A percentile compares a stretch with the other conserved stretches of the same genome.
Evolutionary conservation across 2,329 filamentous ascomycete species (phyloP).

Genomic region (Trichocomaceae sp.): DNA sequence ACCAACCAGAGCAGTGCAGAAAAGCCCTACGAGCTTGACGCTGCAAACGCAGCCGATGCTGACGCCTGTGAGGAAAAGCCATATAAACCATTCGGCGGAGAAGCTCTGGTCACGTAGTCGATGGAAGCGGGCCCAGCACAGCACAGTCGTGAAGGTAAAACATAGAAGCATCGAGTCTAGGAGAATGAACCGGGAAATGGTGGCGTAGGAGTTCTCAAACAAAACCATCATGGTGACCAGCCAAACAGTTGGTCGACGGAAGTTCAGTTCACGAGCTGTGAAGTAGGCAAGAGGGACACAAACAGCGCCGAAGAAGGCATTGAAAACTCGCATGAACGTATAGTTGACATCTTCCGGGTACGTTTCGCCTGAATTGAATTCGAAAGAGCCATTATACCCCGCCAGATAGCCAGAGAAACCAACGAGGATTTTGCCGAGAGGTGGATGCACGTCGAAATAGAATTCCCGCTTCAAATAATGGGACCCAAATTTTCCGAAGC

Average conservation of each 20-base stretch:
- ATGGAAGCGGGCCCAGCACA: conserved; percentile 98
- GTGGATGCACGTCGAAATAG: conserved; percentile 96
- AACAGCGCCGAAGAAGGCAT: conserved; percentile 85
- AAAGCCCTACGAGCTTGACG: conserved; percentile 96
- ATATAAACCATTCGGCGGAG: conserved; percentile 84
- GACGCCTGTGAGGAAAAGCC: conserved; percentile 86
- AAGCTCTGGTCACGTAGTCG: conserved; percentile 79
- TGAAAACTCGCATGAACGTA: conserved; percentile 98
- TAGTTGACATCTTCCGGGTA: conserved; percentile 94
- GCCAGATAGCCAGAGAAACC: conserved; percentile 92
- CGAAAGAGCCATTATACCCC: conserved; percentile 97
- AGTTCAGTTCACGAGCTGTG: conserved; percentile 83
- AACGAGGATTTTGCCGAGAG: conserved; percentile 96
- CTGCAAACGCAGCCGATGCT: conserved; percentile 98
- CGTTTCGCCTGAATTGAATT: conserved; percentile 96
- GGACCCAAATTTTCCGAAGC: conserved; percentile 78
- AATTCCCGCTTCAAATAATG: conserved; percentile 99
- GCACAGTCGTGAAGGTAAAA: conserved; percentile 94
- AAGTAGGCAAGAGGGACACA: conserved; percentile 93
- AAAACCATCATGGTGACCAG: conserved; percentile 93
- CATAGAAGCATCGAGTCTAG: conserved; percentile 98
- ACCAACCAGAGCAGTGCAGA: conserved; percentile 89
- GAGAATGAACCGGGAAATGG: conserved; percentile 95
- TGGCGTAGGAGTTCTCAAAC: conserved; percentile 98
- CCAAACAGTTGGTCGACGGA: conserved; percentile 84